Evolutionary conservation across 495 filamentous ascomycete genomes (phyloP).

Genomic region (Haplographium delicatum): DNA sequence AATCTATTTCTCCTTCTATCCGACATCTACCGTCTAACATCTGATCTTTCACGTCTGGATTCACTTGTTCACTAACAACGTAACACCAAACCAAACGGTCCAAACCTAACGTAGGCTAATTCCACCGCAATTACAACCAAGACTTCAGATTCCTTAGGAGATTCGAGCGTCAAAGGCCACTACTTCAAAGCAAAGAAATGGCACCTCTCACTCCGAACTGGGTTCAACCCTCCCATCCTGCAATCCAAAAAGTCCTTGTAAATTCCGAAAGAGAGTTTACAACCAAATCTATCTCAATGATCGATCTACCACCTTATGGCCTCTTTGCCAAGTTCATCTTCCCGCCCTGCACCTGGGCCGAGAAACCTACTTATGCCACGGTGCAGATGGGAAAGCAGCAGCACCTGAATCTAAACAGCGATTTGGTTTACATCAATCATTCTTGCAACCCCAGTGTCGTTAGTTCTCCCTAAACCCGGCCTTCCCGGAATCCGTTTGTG

Average conservation of each 20-base stretch:
- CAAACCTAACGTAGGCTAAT: not conserved
- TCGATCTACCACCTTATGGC: slow-evolving; percentile 57
- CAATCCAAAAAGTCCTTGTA: slow-evolving; percentile 44
- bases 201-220: slow-evolving; percentile 46
- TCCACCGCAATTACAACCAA: not conserved
- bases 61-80: not conserved
- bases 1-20: not conserved
- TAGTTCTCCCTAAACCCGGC: slow-evolving; percentile 7
- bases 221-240: slow-evolving; percentile 47
- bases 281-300: slow-evolving; percentile 55
- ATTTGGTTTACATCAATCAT: slow-evolving; percentile 73
- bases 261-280: slow-evolving; percentile 38
- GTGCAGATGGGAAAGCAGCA: slow-evolving; percentile 57
- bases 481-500: not conserved
- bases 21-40: not conserved
- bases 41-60: not conserved
- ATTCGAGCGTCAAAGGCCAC: not conserved
- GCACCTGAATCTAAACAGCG: slow-evolving; percentile 71
- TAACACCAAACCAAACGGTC: not conserved
- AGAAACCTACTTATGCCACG: slow-evolving; percentile 57
- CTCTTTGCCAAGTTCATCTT: slow-evolving; percentile 49
- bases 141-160: not conserved
- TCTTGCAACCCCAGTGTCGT: slow-evolving; percentile 62
- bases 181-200: slow-evolving; percentile 26
- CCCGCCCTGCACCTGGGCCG: slow-evolving; percentile 49